phyloP scores from a whole-genome alignment of 768 basidiomycete species.

The Tulasnella calospora region DNA sequence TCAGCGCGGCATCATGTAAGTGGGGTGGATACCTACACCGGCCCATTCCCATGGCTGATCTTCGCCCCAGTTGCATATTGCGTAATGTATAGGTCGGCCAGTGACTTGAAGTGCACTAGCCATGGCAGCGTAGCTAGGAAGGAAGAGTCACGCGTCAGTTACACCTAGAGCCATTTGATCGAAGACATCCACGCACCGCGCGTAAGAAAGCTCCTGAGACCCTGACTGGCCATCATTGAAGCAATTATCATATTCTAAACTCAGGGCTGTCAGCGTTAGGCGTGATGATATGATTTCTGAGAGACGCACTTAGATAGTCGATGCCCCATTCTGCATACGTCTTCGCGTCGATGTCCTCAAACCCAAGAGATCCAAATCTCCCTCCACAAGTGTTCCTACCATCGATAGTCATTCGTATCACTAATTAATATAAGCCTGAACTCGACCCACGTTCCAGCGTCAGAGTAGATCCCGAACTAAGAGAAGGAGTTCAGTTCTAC shows the following conservation, averaged over 20 bases:
- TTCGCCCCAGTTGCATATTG: conserved; percentile 49
- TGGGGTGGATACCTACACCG: conserved; percentile 17
- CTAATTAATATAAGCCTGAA: not conserved
- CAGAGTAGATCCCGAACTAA: conserved; percentile 41
- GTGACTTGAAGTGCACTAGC: conserved; percentile 44
- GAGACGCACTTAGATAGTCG: conserved; percentile 43
- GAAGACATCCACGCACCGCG: conserved; percentile 37
- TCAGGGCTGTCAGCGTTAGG: not conserved
- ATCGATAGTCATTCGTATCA: not conserved
- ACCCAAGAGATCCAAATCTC: conserved; percentile 42
- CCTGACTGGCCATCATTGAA: conserved; percentile 43
- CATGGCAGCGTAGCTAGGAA: conserved; percentile 37
- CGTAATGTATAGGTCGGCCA: conserved; percentile 47
- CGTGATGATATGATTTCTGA: not conserved
- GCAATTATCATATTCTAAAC: conserved; percentile 48
- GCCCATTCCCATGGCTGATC: conserved; percentile 47
- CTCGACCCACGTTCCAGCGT: conserved; percentile 35
- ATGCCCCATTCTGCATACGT: conserved; percentile 50
- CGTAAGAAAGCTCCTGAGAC: conserved; percentile 45
- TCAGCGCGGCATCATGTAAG: not conserved
- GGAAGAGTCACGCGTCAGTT: not conserved
- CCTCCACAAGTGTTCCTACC: conserved; percentile 37
- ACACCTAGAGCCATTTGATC: not conserved
- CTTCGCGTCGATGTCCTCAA: conserved; percentile 47
- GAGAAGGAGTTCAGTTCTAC: conserved; percentile 4